A percentile compares a stretch with the other conserved stretches of the same genome.
Evolutionary conservation across 106 monocot species (phyloP).

Genomic region (Amphibolis antarctica): DNA sequence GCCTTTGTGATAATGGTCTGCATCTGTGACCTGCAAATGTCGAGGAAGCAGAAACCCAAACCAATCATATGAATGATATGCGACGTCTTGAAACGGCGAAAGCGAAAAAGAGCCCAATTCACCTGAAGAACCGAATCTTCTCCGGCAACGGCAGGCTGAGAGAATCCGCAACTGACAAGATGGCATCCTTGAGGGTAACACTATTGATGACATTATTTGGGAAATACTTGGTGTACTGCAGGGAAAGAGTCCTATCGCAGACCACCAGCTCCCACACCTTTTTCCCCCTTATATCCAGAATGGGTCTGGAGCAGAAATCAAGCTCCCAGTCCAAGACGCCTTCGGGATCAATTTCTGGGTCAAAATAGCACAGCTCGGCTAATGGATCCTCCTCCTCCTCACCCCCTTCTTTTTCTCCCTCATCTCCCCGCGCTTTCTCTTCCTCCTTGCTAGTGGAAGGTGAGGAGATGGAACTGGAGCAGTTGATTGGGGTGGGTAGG

Average conservation of each 20-base stretch:
- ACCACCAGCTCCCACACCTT: conserved; percentile 95
- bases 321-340: conserved; percentile 74
- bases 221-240: conserved; percentile 87
- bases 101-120: not conserved
- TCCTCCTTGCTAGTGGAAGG: conserved; percentile 7
- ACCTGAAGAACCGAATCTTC: conserved; percentile 88
- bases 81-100: too few relatives aligned
- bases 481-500: not conserved
- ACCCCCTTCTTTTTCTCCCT: conserved; percentile 9
- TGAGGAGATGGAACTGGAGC: conserved; percentile 14
- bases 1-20: conserved; percentile 86
- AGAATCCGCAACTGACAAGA: conserved; percentile 29
- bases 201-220: conserved; percentile 97
- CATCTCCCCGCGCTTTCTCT: not conserved
- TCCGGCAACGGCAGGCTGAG: conserved; percentile 69
- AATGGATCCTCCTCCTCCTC: conserved; percentile 45
- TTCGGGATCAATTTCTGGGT: conserved; percentile 33
- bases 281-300: conserved; percentile 73
- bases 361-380: conserved; percentile 64
- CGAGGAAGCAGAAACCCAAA: not conserved
- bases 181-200: conserved; percentile 78
- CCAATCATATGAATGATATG: not conserved
- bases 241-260: conserved; percentile 68
- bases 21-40: conserved; percentile 75
- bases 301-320: conserved; percentile 92